Base-by-base conservation (phyloP, 108 stramenopile genomes). In the Nitzschia sp. region DNA sequence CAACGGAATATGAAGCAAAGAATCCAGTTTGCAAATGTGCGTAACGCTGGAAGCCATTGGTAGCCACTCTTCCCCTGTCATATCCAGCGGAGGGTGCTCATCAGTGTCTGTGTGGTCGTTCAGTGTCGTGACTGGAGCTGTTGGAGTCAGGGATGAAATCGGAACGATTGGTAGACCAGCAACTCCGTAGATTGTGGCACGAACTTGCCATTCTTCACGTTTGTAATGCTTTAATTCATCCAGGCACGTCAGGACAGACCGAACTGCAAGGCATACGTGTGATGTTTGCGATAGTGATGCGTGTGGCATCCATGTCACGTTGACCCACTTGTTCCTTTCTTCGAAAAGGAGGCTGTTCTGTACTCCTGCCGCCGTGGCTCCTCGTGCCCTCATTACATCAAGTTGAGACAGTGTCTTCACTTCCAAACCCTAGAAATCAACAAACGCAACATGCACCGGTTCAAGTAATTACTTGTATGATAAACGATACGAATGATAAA, bases 241-340 rank as follows among this genome's bases (percentile, higher is more conserved):
- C 22, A 69, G 26, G 4, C 45, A 61, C 2, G 61, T 62, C 21
- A 73, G 44, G 13, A 60, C 57, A 28, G 82, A 78, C 21, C 75
- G 75, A 0, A 85, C 66, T 29, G 63, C 60, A 2, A 85, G 33
- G 38, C 64, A 45, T 19, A 85, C 71, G 38, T 85, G 77, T 1
- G 84, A 85, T 3, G 76, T 75, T 53, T 85, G 84, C 0, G 79
- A 75, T 17, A 85, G 29, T 21, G 70, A 70, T 0, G 79, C 71
- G 56, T 85, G 79, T n/a, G 84, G 84, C 84, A 85, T 85, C 84
- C 84, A 85, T 33, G 84, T 66, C 1, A 73, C 84, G 0, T 63
- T 66, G 0, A 80, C 73, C 83, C 83, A 84, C 11, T 56, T 36
- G 60, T 36, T 71, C 27, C 46, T 57, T 46, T 69, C 68, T 2